Base-by-base conservation (phyloP, 1,284 basidiomycete species). In the Fomitopsis palustris region DNA sequence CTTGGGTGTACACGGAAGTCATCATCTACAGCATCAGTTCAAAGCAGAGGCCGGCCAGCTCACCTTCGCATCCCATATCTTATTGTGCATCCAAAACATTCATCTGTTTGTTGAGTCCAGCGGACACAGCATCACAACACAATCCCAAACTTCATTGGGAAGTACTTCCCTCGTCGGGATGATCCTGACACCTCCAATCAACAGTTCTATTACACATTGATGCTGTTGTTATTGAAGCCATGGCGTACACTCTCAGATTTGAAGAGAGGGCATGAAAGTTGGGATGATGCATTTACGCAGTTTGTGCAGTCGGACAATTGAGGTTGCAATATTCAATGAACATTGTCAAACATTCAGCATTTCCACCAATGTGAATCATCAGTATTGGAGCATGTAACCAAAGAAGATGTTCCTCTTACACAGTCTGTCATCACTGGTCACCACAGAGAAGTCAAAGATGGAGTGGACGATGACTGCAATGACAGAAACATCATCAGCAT, bases 201-300 rank as follows among this genome's bases (percentile, higher is more conserved):
- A 7, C 45, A 63, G 7, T 67, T 72, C 10, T 78, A 76, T 57
- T 73, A 64, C 51, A 76, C 77, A 12, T 63, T 54, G 3, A 77
- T 80, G 67, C 57, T 79, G 1, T 2, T 70, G 8, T 63, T 79
- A 0, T 56, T 80, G 1, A 75, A 73, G 52, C 77, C 77, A 31
- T 79, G 78, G 77, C 43, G 71, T 1, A 51, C 58, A 12, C 2
- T 75, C 0, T 55, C 7, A 0, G 74, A 75, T 31, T 55, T 77
- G 23, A 74, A 72, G 56, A 2, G 5, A 8, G 1, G 16, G 25
- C 0, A 4, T 6, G 25, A 71, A 47, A 61, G 62, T 37, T 75
- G 72, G 70, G 31, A 57, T 6, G 49, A 59, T 9, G 42, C 55
- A 7, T 43, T 49, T 5, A 43, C 12, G 17, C 21, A 8, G n/a